Evolutionary conservation across 2,329 filamentous ascomycete species (phyloP).

Genomic region (Phyllosticta paracitricarpa): DNA sequence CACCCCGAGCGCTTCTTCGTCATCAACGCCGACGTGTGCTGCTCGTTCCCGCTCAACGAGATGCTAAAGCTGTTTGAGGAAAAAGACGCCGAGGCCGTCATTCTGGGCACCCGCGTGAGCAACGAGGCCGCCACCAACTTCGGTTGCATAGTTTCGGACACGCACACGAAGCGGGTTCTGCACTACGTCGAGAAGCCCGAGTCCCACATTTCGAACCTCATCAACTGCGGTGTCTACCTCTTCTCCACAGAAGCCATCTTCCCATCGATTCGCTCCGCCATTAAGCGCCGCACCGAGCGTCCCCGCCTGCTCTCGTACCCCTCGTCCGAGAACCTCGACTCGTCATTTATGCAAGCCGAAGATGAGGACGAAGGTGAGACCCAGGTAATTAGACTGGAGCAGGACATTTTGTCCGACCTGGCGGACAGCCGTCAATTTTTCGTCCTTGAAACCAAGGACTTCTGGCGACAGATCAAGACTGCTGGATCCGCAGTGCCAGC

Average conservation of each 20-base stretch:
- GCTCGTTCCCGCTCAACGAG: slow-evolving; percentile 89
- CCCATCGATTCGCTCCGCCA: slow-evolving; percentile 85
- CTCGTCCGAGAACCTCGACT: slow-evolving; percentile 84
- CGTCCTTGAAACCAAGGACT: slow-evolving; percentile 97
- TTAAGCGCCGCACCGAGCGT: slow-evolving; percentile 88
- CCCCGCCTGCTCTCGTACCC: slow-evolving; percentile 91
- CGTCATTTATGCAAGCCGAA: slow-evolving; percentile 50
- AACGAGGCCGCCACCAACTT: slow-evolving; percentile 93
- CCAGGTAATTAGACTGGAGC: slow-evolving; percentile 87
- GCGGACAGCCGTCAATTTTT: slow-evolving; percentile 97
- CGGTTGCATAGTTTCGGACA: slow-evolving; percentile 92
- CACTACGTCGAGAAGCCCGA: slow-evolving; percentile 99
- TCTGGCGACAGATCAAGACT: slow-evolving; percentile 99
- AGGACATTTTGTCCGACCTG: slow-evolving; percentile 91
- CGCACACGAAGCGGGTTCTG: slow-evolving; percentile 86
- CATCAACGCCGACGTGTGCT: slow-evolving; percentile 96
- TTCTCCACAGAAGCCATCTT: slow-evolving; percentile 95
- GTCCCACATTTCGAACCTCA: slow-evolving; percentile 92
- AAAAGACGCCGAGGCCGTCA: slow-evolving; percentile 92
- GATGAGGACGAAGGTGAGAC: slow-evolving; percentile 70
- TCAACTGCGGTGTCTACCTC: slow-evolving; percentile 98
- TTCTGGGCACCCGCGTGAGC: slow-evolving; percentile 82
- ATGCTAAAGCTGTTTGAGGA: slow-evolving; percentile 94
- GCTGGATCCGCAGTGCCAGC: slow-evolving; percentile 93
- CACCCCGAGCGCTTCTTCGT: slow-evolving; percentile 93